Base-by-base conservation (phyloP, 1,139 yeast species). In the Nakaseomyces kungkrabaensis region DNA sequence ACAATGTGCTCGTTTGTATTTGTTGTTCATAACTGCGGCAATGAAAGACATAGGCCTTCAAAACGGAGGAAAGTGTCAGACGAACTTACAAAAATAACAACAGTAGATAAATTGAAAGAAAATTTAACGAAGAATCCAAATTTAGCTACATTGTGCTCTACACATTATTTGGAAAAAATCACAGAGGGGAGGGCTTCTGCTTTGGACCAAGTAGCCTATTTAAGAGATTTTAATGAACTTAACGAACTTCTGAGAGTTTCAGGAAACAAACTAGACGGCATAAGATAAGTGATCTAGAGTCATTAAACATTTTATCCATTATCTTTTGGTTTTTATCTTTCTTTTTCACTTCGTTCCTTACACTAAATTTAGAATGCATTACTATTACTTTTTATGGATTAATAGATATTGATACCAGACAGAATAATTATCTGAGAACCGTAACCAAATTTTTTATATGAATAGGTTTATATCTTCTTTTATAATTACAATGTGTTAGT, bases 1-100 rank as follows among this genome's bases (percentile, higher is more conserved):
- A 65, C 71, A 1, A 65, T 69, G 36, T 70, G 73, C 50, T 63
- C 70, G 1, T 59, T 66, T 46, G 62, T 63, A 2, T 66, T 62
- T 52, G 60, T 66, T 3, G 55, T 59, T 5, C 59, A 54, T 25
- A 31, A 37, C 38, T 5, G 17, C 17, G 29, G 22, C 3, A 3
- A 4, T 4, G 46, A 38, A 41, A 9, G 27, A 40, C 10, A 48
- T 48, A 26, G 52, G 54, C 47, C 47, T 53, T 25, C 53, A 56
- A 48, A 56, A 49, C 44, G 46, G 52, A 22, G 50, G 49, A 51
- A 50, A n/a, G 1, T 34, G 7, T 9, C 36, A n/a, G 24, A 17
- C 1, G 36, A 31, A 3, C 11, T 32, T 37, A 9, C 33, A 45
- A 24, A 26, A 25, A 5, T 32, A 13, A 29, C 26, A 8, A 42